Conservation (phyloP, 78 protist species). For the Monosiga brevicollis region DNA sequence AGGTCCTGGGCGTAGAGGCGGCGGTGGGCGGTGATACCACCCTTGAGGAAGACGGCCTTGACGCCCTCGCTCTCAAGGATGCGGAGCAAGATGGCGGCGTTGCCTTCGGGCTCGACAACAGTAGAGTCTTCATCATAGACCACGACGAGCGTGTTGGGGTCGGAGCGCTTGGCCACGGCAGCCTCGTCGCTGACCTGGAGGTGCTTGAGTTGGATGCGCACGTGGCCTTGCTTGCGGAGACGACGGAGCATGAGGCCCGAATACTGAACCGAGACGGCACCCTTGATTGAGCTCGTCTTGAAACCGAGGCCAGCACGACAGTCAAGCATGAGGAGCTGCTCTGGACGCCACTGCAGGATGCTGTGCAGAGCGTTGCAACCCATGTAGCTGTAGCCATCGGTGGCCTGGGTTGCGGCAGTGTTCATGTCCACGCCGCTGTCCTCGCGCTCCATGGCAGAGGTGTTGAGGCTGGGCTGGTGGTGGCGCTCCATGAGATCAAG, state of each 20-base stretch:
- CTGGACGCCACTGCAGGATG: too few species aligned
- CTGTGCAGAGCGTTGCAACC: too few species aligned
- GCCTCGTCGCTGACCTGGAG: not conserved
- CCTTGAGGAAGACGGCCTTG: not conserved
- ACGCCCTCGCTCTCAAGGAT: not conserved
- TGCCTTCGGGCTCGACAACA: not conserved
- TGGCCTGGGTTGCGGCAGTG: too few species aligned
- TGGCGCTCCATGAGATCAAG: too few species aligned
- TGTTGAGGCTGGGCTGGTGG: too few species aligned
- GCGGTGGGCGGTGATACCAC: not conserved
- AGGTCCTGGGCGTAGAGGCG: not conserved
- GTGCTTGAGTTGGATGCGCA: not conserved
- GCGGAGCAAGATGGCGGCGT: not conserved
- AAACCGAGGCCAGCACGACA: not conserved
- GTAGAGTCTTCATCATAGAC: not conserved
- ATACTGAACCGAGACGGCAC: not conserved
- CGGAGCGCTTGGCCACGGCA: not conserved
- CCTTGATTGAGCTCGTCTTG: not conserved
- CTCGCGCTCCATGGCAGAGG: too few species aligned
- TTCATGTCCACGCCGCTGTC: too few species aligned
- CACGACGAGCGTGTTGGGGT: not conserved
- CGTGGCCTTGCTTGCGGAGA: not conserved
- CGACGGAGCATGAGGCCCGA: not conserved
- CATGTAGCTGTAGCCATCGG: too few species aligned
- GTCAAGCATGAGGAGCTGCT: not conserved